Percentiles rank a stretch among this genome's conserved stretches.
These are phyloP conservation scores for Eimeria mitis DNA, from an alignment of 169 alveolate genomes.

Conservation along the genomic window DNA sequence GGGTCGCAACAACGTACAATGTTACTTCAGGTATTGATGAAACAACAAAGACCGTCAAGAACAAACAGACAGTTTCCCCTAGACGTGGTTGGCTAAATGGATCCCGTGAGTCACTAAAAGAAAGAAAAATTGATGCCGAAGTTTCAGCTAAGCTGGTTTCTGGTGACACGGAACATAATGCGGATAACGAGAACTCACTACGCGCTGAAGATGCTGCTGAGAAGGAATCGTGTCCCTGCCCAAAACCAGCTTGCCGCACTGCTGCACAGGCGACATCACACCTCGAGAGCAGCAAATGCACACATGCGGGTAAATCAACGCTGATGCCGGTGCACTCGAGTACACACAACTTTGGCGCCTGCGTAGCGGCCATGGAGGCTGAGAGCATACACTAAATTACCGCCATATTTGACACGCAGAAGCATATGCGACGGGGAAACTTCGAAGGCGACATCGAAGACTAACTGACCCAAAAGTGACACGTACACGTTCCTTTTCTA, in stretches of 20 bases:
- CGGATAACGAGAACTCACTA: not conserved
- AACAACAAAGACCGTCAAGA: not conserved
- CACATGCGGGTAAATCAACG: not conserved
- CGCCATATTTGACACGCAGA: not conserved
- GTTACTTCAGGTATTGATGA: not conserved
- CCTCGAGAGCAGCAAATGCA: not conserved
- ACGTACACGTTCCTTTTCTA: not conserved
- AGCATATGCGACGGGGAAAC: not conserved
- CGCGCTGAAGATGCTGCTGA: not conserved
- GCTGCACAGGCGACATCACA: not conserved
- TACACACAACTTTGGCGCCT: not conserved
- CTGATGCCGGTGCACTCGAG: not conserved
- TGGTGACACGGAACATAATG: not conserved
- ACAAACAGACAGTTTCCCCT: not conserved
- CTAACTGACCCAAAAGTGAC: not conserved
- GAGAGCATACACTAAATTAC: not conserved
- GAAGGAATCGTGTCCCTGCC: not conserved
- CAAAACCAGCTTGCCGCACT: not conserved
- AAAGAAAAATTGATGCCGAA: not conserved
- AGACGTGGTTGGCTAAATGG: not conserved
- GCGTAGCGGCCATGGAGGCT: conserved; percentile 19
- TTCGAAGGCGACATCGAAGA: not conserved
- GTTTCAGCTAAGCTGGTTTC: not conserved
- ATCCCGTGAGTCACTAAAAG: not conserved
- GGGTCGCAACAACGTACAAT: not conserved